These are phyloP conservation scores for Casuarina cunninghamiana DNA, from an alignment of 306 rosid species.

Conservation along the genomic window DNA sequence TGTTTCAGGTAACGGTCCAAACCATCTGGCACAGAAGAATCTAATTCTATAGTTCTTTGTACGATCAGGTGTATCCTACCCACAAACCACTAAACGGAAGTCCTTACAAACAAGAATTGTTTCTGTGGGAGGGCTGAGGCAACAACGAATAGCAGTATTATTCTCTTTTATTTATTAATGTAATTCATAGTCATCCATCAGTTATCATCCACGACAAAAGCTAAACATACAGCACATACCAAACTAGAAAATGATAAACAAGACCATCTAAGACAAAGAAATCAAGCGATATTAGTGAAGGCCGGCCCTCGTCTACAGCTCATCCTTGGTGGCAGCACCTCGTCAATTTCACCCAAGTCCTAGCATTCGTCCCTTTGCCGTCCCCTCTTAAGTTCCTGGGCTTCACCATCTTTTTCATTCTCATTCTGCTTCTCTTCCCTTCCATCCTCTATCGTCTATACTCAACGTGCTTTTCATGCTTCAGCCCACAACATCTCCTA, in stretches of 20 bases:
- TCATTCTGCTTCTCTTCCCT: conserved; percentile 3
- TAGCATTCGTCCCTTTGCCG: background rate
- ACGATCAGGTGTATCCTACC: no score
- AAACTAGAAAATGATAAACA: conserved; percentile 17
- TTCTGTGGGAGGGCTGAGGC: conserved; percentile 14
- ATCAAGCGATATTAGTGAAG: background rate
- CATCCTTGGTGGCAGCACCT: conserved; percentile 38
- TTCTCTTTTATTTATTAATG: background rate
- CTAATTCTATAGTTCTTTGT: no score
- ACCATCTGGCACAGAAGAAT: no score
- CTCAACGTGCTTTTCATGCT: background rate
- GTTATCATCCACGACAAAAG: no score
- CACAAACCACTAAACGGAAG: no score
- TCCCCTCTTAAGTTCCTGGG: background rate
- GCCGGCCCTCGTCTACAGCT: conserved; percentile 69
- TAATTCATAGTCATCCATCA: no score
- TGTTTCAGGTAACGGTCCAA: no score
- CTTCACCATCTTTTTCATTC: background rate
- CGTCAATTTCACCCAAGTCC: conserved; percentile 41
- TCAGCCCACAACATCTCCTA: conserved; percentile 20
- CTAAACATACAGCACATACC: conserved; percentile 11
- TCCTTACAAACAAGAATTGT: background rate
- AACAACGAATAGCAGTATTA: background rate
- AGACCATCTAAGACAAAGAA: conserved; percentile 26
- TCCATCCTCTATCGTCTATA: background rate